Evolutionary conservation across 805 yeast genomes (phyloP).

Genomic region (Wickerhamomyces silvicola): DNA sequence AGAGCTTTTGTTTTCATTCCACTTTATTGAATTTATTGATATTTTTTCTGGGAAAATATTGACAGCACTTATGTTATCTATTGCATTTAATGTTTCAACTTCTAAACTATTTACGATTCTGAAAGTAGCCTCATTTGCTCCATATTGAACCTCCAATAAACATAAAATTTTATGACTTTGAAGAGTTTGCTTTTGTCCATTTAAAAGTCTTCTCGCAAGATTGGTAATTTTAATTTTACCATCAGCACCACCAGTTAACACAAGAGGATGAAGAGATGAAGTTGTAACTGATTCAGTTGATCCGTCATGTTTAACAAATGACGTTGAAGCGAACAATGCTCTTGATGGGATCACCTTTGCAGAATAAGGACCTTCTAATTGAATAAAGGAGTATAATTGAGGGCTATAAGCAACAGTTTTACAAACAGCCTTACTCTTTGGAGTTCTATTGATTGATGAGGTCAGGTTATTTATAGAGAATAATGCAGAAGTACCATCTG

Average conservation of each 20-base stretch:
- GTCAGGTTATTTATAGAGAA: conserved; percentile 28
- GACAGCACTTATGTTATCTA: conserved; percentile 19
- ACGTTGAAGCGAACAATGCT: conserved; percentile 26
- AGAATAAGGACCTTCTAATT: conserved; percentile 35
- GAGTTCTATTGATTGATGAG: conserved; percentile 23
- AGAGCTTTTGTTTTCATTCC: conserved; percentile 45
- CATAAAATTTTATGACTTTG: conserved; percentile 25
- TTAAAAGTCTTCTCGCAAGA: conserved; percentile 29
- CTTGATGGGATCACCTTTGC: conserved; percentile 31
- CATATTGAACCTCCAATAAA: conserved; percentile 35
- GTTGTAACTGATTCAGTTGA: conserved; percentile 33
- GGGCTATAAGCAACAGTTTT: conserved; percentile 25
- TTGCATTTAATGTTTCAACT: conserved; percentile 21
- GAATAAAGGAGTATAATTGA: conserved; percentile 30
- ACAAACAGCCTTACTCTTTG: conserved; percentile 27
- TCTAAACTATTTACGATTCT: conserved; percentile 37
- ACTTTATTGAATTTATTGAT: conserved; percentile 41
- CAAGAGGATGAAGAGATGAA: conserved; percentile 40
- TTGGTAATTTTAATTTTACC: conserved; percentile 40
- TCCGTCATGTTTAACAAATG: conserved; percentile 34
- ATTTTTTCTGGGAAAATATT: conserved; percentile 45
- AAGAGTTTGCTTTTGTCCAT: conserved; percentile 26
- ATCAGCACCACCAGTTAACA: conserved; percentile 43
- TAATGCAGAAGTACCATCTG: conserved; percentile 36
- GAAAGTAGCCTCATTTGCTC: conserved; percentile 30